These are phyloP conservation scores for Syzygium syzygioides DNA, from an alignment of 441 rosid species.

Conservation along the genomic window DNA sequence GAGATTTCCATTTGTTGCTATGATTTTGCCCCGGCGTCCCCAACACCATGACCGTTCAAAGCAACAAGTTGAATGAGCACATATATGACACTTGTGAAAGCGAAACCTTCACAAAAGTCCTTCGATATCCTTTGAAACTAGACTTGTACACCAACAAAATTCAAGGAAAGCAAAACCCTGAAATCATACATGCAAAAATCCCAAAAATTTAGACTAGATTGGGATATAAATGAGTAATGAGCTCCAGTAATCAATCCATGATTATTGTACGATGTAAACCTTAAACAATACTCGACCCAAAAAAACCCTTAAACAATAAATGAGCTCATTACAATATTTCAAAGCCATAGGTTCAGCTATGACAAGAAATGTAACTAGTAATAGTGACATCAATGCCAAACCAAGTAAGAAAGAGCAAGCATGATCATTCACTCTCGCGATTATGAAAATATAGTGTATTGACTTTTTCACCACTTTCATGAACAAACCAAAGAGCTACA, in stretches of 20 bases:
- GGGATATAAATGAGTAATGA: too few relatives aligned
- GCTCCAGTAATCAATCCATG: background rate
- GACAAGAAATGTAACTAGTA: background rate
- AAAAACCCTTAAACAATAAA: background rate
- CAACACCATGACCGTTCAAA: too few relatives aligned
- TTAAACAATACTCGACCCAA: background rate
- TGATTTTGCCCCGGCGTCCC: too few relatives aligned
- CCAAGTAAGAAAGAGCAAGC: background rate
- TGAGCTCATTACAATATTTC: background rate
- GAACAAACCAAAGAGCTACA: background rate
- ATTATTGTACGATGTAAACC: background rate
- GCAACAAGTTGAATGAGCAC: too few relatives aligned
- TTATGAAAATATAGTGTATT: background rate
- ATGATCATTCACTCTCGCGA: rapidly evolving
- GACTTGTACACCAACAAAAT: too few relatives aligned
- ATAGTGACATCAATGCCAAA: background rate
- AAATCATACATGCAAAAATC: too few relatives aligned
- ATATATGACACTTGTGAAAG: too few relatives aligned
- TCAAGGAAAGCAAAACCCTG: too few relatives aligned
- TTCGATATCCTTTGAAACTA: too few relatives aligned
- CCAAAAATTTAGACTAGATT: too few relatives aligned
- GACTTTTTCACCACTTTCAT: rapidly evolving
- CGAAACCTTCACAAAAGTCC: too few relatives aligned
- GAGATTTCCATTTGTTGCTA: too few relatives aligned
- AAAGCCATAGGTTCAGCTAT: background rate